phyloP scores from a whole-genome alignment of 139 green algal genomes.

The Tetradesmus lagerheimii region DNA sequence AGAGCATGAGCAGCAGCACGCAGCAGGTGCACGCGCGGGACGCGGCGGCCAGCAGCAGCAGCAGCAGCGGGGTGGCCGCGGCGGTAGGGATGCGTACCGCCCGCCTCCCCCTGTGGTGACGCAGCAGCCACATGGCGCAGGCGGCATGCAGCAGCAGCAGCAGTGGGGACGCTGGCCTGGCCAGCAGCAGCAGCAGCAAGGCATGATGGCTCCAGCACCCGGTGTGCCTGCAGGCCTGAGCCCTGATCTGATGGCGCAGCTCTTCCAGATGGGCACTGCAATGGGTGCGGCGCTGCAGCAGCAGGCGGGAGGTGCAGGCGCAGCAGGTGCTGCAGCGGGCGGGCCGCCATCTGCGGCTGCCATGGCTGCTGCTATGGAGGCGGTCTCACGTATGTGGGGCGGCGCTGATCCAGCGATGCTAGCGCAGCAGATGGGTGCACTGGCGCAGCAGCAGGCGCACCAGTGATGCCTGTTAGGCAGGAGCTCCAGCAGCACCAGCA shows the following conservation, averaged over 20 bases:
- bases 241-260: conserved; percentile 6
- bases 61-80: not conserved
- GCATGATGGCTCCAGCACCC: not conserved
- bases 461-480: not conserved
- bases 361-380: conserved; percentile 24
- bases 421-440: conserved; percentile 26
- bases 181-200: conserved; percentile 29
- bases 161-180: not conserved
- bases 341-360: not conserved
- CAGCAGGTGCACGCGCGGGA: not conserved
- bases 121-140: not conserved
- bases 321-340: not conserved
- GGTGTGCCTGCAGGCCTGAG: not conserved
- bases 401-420: conserved; percentile 6
- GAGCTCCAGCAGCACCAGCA: not conserved
- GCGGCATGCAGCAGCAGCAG: conserved; percentile 13
- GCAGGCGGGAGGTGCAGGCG: not conserved
- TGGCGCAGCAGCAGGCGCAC: not conserved
- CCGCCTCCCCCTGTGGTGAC: conserved; percentile 20
- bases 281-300: conserved; percentile 24
- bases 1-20: conserved; percentile 15
- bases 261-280: conserved; percentile 23
- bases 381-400: conserved; percentile 11
- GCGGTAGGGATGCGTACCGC: not conserved
- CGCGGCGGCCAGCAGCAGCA: not conserved